These are phyloP conservation scores for Apiotrichum sp. DNA, from an alignment of 1,284 basidiomycete species.

Conservation along the genomic window DNA sequence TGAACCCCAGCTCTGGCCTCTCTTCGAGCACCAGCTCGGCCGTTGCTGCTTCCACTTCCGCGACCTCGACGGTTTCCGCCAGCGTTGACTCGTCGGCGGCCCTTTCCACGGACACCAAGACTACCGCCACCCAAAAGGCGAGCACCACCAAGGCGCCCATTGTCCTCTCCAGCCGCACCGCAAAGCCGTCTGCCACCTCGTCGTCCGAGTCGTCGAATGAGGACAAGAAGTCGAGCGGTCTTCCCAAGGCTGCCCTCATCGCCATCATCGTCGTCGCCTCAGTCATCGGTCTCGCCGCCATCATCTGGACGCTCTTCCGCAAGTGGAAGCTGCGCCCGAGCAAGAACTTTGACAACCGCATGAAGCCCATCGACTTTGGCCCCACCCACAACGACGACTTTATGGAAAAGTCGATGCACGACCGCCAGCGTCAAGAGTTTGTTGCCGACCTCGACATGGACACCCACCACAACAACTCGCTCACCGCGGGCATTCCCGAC, in stretches of 20 bases:
- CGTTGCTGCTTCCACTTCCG: too few relatives aligned
- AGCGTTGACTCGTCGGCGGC: too few relatives aligned
- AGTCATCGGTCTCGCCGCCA: conserved; percentile 59
- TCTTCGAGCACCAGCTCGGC: too few relatives aligned
- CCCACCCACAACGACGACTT: conserved; percentile 57
- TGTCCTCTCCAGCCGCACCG: not conserved
- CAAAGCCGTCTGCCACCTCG: conserved; percentile 11
- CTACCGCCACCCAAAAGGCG: too few relatives aligned
- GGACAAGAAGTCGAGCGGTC: conserved; percentile 19
- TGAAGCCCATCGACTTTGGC: conserved; percentile 54
- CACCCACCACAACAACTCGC: conserved; percentile 10
- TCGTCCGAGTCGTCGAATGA: conserved; percentile 14
- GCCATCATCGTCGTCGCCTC: conserved; percentile 65
- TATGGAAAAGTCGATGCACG: conserved; percentile 41
- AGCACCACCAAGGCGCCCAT: too few relatives aligned
- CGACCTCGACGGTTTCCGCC: too few relatives aligned
- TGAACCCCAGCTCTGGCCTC: too few relatives aligned
- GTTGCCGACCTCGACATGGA: conserved; percentile 36
- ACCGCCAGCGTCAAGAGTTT: conserved; percentile 38
- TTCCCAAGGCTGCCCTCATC: conserved; percentile 59
- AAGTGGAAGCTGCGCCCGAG: conserved; percentile 83
- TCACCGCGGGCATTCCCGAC: conserved; percentile 34
- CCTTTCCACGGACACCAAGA: too few relatives aligned
- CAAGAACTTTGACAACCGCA: conserved; percentile 67
- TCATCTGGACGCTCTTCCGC: conserved; percentile 80